Base-by-base conservation (phyloP, 2,329 filamentous ascomycete genomes). In the Colletotrichum acutatum region DNA sequence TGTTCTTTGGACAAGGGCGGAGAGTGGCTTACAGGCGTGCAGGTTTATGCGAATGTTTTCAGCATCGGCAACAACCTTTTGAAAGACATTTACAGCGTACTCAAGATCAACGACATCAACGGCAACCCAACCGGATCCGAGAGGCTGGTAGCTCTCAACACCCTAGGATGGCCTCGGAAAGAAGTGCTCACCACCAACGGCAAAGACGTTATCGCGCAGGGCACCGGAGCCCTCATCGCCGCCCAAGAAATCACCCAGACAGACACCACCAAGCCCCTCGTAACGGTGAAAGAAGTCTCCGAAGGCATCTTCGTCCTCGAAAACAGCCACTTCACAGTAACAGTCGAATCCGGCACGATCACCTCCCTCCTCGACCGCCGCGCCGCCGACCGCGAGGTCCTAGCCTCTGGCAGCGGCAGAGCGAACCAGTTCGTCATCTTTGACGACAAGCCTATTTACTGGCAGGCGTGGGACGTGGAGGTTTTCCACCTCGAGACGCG, bases 381-480 rank as follows among this genome's bases (percentile, higher is more conserved):
- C n/a, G 87, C 86, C 1, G 87, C 86, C 1, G 82, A 88, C 42
- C 87, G 90, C 24, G 89, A 93, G 76, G 79, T 92, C 16, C 83
- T 93, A 22, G 84, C 89, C 6, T 6, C 16, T 6, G 42, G 42
- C 16, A 19, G 42, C 16, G 83, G 84, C n/a, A 92, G 90, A 78
- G 90, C 88, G 6, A 91, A 90, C 26, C 90, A 93, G 77, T 83
- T 91, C 7, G 91, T 92, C 64, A 85, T 93, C 22, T 93, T 91
- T 76, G 91, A 93, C 75, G 91, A 93, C 78, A 92, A 93, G 81
- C 91, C 91, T 5, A 85, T 93, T 4, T 92, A 92, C 81, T 93
- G 91, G 91, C 91, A 93, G 78, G 91, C 90, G 0, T 93, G 91
- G 91, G 91, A 93, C 77, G 91, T 92, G 2, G 91, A 93, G 78